These are phyloP conservation scores for Cladophialophora carrionii DNA, from an alignment of 2,329 filamentous ascomycete species.

Conservation along the genomic window DNA sequence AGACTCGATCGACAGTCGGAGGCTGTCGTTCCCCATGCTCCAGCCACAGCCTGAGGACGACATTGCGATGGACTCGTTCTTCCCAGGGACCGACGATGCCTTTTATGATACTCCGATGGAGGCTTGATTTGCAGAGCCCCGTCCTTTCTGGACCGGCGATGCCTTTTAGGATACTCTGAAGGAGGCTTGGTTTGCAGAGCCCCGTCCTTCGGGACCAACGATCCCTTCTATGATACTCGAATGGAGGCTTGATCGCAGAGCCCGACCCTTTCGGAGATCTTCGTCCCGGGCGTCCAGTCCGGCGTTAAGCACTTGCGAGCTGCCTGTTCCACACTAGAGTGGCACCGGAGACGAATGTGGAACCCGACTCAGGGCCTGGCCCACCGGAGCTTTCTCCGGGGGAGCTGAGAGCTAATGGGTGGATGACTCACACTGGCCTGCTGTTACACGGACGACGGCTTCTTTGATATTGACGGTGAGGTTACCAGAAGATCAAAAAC, in stretches of 20 bases:
- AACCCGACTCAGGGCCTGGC: too few relatives aligned
- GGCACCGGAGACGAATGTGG: not conserved
- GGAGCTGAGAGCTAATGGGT: not conserved
- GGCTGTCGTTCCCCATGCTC: slow-evolving; percentile 38
- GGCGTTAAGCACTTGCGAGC: not conserved
- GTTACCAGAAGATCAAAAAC: not conserved
- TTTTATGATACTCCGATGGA: slow-evolving; percentile 31
- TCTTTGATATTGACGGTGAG: not conserved
- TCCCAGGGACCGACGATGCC: slow-evolving; percentile 20
- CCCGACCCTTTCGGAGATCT: not conserved
- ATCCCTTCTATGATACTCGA: too few relatives aligned
- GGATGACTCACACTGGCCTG: not conserved
- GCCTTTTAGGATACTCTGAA: slow-evolving; percentile 29
- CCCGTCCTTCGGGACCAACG: too few relatives aligned
- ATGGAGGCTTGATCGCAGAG: too few relatives aligned
- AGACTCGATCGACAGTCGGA: slow-evolving; percentile 36
- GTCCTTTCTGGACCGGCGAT: slow-evolving; percentile 15
- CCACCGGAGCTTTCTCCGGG: not conserved
- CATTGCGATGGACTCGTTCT: slow-evolving; percentile 30
- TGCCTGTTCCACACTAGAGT: not conserved
- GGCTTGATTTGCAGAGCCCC: slow-evolving; percentile 7
- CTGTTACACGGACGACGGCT: not conserved
- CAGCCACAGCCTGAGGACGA: slow-evolving; percentile 33
- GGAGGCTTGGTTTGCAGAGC: slow-evolving; percentile 15
- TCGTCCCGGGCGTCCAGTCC: not conserved